These are phyloP conservation scores for Capniomyces stellatus DNA, from an alignment of 371 early-diverging fungal species.

Conservation along the genomic window DNA sequence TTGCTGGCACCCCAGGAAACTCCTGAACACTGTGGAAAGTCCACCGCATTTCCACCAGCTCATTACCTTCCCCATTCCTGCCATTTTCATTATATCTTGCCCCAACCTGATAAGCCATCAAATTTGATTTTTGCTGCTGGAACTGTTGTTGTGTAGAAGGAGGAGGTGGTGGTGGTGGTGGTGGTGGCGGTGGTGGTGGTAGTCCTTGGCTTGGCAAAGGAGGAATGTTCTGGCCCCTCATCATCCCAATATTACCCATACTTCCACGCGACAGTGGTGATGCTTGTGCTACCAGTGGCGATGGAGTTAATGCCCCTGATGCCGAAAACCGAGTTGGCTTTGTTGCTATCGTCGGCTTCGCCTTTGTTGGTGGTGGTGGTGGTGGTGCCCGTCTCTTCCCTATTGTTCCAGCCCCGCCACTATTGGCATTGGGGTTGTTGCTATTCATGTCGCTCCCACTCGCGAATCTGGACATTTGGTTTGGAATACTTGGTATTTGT, in stretches of 20 bases:
- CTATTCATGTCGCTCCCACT: no score
- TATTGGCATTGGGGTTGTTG: neutral
- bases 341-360: no score
- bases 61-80: neutral
- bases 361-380: neutral
- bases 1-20: neutral
- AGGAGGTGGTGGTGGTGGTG: neutral
- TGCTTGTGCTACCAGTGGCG: neutral
- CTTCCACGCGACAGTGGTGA: neutral
- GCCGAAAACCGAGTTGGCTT: neutral
- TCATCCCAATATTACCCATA: neutral
- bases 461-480: no score
- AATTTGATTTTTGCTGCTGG: neutral
- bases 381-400: neutral
- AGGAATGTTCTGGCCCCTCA: neutral
- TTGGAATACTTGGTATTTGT: neutral
- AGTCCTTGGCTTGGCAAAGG: no score
- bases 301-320: neutral
- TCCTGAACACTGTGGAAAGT: neutral
- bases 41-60: neutral
- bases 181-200: neutral
- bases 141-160: neutral
- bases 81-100: no score
- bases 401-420: no score
- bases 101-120: neutral